Evolutionary conservation across 306 rosid species (phyloP).

Genomic region (Chamaecrista fasciculata): DNA sequence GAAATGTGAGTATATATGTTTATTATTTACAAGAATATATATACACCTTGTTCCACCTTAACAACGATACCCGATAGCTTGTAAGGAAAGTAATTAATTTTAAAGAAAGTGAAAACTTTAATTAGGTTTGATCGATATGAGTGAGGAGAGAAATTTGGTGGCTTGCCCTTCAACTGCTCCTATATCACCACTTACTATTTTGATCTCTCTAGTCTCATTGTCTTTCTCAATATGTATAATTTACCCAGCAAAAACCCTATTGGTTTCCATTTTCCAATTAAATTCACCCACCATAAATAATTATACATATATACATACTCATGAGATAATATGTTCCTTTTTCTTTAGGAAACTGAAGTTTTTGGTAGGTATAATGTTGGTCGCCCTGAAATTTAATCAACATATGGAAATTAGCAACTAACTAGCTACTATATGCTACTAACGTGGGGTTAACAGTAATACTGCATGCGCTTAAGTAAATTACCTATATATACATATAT

Average conservation of each 20-base stretch:
- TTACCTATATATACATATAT: conserved; percentile 19
- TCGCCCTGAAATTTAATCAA: conserved; percentile 23
- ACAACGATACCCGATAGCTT: too few species aligned
- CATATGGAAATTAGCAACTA: conserved; percentile 26
- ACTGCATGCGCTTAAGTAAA: too few species aligned
- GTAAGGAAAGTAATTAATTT: neutral
- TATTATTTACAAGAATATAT: too few species aligned
- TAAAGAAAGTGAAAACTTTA: neutral
- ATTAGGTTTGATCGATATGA: conserved; percentile 57
- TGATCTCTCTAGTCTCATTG: neutral
- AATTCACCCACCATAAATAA: conserved; percentile 25
- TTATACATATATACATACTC: too few species aligned
- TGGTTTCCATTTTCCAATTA: conserved; percentile 12
- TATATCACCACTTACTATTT: conserved; percentile 8
- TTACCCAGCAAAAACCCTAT: neutral
- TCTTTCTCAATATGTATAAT: neutral
- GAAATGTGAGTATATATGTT: too few species aligned
- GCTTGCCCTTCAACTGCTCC: conserved; percentile 54
- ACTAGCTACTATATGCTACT: neutral
- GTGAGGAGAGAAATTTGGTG: conserved; percentile 47
- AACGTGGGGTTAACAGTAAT: neutral
- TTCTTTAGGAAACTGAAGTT: conserved; percentile 16
- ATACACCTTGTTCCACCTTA: too few species aligned
- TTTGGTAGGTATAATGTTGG: conserved; percentile 38
- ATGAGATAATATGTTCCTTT: too few species aligned